A percentile compares a stretch with the other conserved stretches of the same genome.
Evolutionary conservation across 495 filamentous ascomycete species (phyloP).

Genomic region (Xylaria grammica): DNA sequence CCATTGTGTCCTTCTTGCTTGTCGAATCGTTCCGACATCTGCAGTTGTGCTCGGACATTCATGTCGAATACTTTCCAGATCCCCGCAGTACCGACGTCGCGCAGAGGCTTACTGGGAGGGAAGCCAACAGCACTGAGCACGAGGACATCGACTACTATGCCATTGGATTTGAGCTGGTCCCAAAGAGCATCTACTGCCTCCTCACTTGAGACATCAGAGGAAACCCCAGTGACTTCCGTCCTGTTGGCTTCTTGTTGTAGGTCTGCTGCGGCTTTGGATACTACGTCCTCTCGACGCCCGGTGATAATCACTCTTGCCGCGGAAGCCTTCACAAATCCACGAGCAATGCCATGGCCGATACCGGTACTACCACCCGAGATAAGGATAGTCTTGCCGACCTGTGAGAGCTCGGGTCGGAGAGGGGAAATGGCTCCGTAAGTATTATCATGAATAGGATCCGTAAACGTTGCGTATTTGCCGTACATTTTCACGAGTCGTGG

Average conservation of each 20-base stretch:
- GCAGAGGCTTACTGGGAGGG: constrained; percentile 20
- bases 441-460: constrained; percentile 34
- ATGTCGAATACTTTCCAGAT: constrained; percentile 40
- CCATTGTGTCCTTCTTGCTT: constrained; percentile 28
- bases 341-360: constrained; percentile 44
- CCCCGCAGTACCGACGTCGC: constrained; percentile 29
- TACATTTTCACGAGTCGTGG: too few relatives aligned
- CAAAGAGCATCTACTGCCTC: constrained; percentile 38
- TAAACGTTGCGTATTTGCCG: constrained; percentile 18
- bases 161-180: constrained; percentile 33
- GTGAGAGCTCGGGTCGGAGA: constrained; percentile 48
- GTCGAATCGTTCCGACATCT: constrained; percentile 40
- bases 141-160: constrained; percentile 44
- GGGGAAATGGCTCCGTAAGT: constrained; percentile 49
- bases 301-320: constrained; percentile 35
- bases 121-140: constrained; percentile 42
- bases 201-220: constrained; percentile 32
- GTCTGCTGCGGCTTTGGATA: constrained; percentile 19
- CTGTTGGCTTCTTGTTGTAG: constrained; percentile 9
- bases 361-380: constrained; percentile 50
- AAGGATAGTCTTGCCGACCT: constrained; percentile 50
- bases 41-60: constrained; percentile 41
- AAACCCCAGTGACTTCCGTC: constrained; percentile 26
- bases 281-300: constrained; percentile 27
- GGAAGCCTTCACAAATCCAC: constrained; percentile 38